Base-by-base conservation (phyloP, 805 yeast genomes). In the Pichia membranifaciens region DNA sequence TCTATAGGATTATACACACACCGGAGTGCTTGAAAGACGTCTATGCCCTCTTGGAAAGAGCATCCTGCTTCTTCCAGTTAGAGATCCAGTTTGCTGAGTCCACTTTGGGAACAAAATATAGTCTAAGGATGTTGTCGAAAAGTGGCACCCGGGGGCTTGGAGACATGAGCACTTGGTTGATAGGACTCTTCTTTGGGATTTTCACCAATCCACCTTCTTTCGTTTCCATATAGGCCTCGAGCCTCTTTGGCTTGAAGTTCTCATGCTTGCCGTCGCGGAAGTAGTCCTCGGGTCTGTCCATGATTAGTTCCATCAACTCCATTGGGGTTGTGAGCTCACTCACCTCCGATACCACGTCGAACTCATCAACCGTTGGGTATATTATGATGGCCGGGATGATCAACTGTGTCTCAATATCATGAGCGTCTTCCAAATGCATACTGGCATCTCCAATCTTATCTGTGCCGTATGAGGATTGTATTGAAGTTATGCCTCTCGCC, bases 211-310 rank as follows among this genome's bases (percentile, higher is more conserved):
- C 97, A 43, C 96, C 96, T 2, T 79, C 58, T 29, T 68, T 73
- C 0, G 96, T 87, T 62, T 87, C 97, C 81, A 87, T 81, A 64
- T 74, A 91, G 5, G 84, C 83, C 44, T 85, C 82, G 22, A 89
- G 66, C 46, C 75, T 76, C 53, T 75, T 78, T 4, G 75, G 64
- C 0, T 72, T 67, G 61, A 88, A 87, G 50, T 81, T 76, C 23
- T 54, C 54, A 54, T 84, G 88, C 52, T 74, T 77, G 5, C 82
- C 81, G 38, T 74, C 78, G 38, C 73, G 75, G 58, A 82, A 83
- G 82, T 86, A 87, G 37, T 76, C 76, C 7, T 75, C 75, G 3
- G 90, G 89, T 58, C 89, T 74, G 38, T 81, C 73, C 60, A 81
- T 66, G 3, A 89, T 74, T 51, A 78, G 61, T 31, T 75, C 76